phyloP scores from a whole-genome alignment of 352 stramenopile species.

The Globisporangium barbulae region DNA sequence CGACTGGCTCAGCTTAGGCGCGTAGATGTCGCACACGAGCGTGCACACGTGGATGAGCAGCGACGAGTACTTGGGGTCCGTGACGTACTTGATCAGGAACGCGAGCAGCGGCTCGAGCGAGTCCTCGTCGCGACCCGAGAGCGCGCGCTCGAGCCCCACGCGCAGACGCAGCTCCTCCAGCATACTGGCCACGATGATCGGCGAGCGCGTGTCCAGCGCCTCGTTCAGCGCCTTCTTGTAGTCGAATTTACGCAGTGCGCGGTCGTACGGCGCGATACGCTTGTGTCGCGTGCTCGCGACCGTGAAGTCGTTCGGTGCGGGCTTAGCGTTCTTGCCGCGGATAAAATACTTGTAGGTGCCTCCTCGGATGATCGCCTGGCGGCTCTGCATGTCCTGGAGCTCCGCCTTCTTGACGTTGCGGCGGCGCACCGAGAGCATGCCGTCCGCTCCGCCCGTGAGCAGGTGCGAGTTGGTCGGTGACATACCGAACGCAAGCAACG shows the following conservation, averaged over 20 bases:
- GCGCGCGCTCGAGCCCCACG: slow-evolving; percentile 85
- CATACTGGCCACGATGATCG: slow-evolving; percentile 91
- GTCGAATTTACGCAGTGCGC: slow-evolving; percentile 92
- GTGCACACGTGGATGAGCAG: slow-evolving; percentile 92
- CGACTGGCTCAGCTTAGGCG: slow-evolving; percentile 87
- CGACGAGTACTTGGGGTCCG: slow-evolving; percentile 91
- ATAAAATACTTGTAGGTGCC: slow-evolving; percentile 91
- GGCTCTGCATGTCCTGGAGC: slow-evolving; percentile 61
- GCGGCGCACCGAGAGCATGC: slow-evolving; percentile 78
- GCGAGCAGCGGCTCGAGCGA: slow-evolving; percentile 93
- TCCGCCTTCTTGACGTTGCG: slow-evolving; percentile 70
- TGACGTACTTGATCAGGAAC: slow-evolving; percentile 95
- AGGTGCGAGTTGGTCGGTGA: slow-evolving; percentile 84
- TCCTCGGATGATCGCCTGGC: slow-evolving; percentile 69
- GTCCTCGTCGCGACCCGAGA: slow-evolving; percentile 92
- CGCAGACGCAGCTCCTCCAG: slow-evolving; percentile 94
- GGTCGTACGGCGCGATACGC: slow-evolving; percentile 92
- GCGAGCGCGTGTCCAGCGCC: slow-evolving; percentile 89
- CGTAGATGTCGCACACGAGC: slow-evolving; percentile 93
- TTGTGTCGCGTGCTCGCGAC: slow-evolving; percentile 82
- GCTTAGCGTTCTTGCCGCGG: slow-evolving; percentile 83
- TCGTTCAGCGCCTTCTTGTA: slow-evolving; percentile 96
- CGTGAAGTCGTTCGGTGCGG: slow-evolving; percentile 67
- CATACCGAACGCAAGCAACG: slow-evolving; percentile 80
- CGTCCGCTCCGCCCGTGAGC: slow-evolving; percentile 71